phyloP scores from a whole-genome alignment of 129 eudicot genomes.

The Saussurea involucrata region DNA sequence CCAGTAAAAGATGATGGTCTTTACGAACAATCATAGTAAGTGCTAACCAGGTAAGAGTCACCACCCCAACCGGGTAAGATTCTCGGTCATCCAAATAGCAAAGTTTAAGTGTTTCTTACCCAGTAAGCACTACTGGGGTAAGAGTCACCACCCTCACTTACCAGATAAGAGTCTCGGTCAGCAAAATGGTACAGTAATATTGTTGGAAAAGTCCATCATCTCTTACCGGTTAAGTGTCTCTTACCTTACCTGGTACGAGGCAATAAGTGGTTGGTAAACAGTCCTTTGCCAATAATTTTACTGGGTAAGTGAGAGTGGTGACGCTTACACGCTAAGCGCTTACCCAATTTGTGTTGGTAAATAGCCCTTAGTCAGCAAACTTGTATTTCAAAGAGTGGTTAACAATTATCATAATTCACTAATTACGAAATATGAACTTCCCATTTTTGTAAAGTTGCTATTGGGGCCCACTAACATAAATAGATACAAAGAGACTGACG shows the following conservation, averaged over 20 bases:
- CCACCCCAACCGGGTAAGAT: not conserved
- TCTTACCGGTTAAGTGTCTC: too few species aligned
- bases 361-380: not conserved
- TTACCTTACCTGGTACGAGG: too few species aligned
- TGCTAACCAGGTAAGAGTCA: not conserved
- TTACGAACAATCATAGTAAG: not conserved
- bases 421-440: not conserved
- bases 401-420: not conserved
- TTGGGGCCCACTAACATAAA: not conserved
- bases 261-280: not conserved
- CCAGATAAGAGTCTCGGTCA: not conserved
- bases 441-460: not conserved
- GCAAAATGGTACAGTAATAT: not conserved
- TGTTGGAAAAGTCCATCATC: not conserved
- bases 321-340: too few species aligned
- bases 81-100: not conserved
- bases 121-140: not conserved
- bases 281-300: not conserved
- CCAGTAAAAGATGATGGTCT: not conserved
- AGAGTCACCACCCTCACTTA: not conserved
- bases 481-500: slow-evolving; percentile 36
- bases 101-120: not conserved
- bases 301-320: too few species aligned
- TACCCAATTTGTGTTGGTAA: not conserved
- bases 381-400: not conserved